Conservation (phyloP, 192 early-diverging fungal genomes). For the Umbelopsis isabellina region DNA sequence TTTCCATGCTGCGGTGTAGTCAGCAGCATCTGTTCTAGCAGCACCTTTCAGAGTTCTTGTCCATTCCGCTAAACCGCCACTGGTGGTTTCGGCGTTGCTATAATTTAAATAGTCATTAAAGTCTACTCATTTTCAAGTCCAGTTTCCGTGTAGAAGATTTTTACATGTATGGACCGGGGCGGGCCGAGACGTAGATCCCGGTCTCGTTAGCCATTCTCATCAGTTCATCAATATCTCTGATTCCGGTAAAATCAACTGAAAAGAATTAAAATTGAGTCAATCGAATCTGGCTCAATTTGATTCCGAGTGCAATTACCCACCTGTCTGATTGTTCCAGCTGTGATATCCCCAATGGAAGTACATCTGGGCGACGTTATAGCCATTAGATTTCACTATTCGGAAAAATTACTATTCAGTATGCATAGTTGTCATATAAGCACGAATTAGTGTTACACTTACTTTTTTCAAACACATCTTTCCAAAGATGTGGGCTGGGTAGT, state of each 20-base stretch:
- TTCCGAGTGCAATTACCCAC: slow-evolving; percentile 6
- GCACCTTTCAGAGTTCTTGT: slow-evolving; percentile 21
- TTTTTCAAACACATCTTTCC: slow-evolving; percentile 18
- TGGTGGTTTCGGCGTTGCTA: slow-evolving; percentile 31
- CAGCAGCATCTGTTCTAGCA: slow-evolving; percentile 22
- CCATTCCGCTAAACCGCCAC: slow-evolving; percentile 25
- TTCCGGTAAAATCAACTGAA: slow-evolving; percentile 49
- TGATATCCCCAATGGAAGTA: slow-evolving; percentile 87
- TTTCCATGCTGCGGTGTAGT: slow-evolving; percentile 26
- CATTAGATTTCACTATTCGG: slow-evolving; percentile 31
- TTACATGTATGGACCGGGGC: slow-evolving; percentile 79
- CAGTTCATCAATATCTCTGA: slow-evolving; percentile 65
- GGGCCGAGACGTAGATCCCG: slow-evolving; percentile 71
- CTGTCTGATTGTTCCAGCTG: slow-evolving; percentile 41
- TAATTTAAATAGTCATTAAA: neutral
- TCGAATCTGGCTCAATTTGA: neutral
- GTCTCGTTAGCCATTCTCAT: slow-evolving; percentile 69
- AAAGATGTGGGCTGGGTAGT: slow-evolving; percentile 13
- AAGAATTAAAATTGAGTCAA: neutral
- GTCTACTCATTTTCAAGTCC: neutral
- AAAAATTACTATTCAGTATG: neutral
- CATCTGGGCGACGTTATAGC: slow-evolving; percentile 74
- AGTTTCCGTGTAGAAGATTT: slow-evolving; percentile 29
- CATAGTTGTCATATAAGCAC: neutral
- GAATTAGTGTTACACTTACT: neutral